Percentiles rank a stretch among this genome's conserved stretches.
phyloP scores from a whole-genome alignment of 306 rosid genomes.

The Albizia julibrissin region DNA sequence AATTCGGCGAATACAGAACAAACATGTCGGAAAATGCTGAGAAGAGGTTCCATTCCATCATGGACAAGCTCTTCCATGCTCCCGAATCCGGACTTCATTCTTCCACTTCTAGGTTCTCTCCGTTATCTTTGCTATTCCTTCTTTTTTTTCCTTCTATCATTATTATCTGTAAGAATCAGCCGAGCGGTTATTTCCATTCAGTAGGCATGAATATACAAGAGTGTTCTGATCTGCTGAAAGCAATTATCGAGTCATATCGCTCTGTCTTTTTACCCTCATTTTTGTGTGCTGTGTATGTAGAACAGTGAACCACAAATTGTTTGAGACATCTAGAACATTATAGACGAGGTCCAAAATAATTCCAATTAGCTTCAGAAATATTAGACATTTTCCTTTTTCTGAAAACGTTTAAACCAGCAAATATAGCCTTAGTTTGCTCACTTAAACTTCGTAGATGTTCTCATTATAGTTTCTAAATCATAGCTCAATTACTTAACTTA shows the following conservation, averaged over 20 bases:
- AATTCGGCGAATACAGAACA: neutral
- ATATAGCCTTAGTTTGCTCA: neutral
- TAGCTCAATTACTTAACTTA: neutral
- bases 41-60: constrained; percentile 72
- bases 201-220: neutral
- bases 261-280: neutral
- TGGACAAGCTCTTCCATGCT: constrained; percentile 82
- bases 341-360: neutral
- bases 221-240: neutral
- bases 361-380: neutral
- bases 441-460: neutral
- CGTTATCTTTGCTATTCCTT: neutral
- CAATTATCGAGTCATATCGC: neutral
- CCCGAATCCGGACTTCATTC: constrained; percentile 51
- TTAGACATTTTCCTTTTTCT: neutral
- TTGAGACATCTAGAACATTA: neutral
- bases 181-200: neutral
- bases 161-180: neutral
- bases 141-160: neutral
- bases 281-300: neutral
- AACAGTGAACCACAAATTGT: neutral
- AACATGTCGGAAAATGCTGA: constrained; percentile 76
- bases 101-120: constrained; percentile 66
- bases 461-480: neutral
- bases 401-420: neutral